Conservation (phyloP, 345 rosid genomes). For the Excoecaria agallocha region DNA sequence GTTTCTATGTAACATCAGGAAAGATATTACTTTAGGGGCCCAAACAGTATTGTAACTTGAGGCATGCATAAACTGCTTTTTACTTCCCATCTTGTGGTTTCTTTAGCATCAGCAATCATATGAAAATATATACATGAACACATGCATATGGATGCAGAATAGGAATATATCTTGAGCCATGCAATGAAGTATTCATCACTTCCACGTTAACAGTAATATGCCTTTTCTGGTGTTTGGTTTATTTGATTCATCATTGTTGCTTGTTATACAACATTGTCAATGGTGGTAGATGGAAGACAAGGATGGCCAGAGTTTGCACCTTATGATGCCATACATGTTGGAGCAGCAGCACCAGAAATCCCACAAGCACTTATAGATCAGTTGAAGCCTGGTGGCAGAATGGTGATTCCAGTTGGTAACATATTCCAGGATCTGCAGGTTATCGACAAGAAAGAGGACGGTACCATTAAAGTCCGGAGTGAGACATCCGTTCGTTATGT, state of each 20-base stretch:
- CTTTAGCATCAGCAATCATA: background rate
- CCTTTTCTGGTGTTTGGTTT: background rate
- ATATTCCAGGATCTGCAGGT: slow-evolving; percentile 79
- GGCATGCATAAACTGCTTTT: background rate
- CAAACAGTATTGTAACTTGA: background rate
- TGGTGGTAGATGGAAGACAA: slow-evolving; percentile 73
- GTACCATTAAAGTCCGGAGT: slow-evolving; percentile 52
- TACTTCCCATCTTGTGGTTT: background rate
- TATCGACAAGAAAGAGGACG: slow-evolving; percentile 71
- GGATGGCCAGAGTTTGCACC: slow-evolving; percentile 88
- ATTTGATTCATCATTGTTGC: background rate
- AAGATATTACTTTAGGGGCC: background rate
- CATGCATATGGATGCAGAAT: background rate
- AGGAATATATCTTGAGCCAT: background rate
- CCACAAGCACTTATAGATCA: slow-evolving; percentile 87
- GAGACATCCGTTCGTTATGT: slow-evolving; percentile 90
- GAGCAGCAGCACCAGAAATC: slow-evolving; percentile 91
- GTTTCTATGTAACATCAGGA: no score
- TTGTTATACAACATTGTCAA: background rate
- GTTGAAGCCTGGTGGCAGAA: slow-evolving; percentile 91
- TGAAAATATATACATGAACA: background rate
- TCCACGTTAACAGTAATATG: background rate
- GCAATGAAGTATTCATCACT: background rate
- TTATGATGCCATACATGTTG: slow-evolving; percentile 94
- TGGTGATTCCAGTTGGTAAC: slow-evolving; percentile 95